Base-by-base conservation (phyloP, 2,329 filamentous ascomycete species). In the Aspergillus ochraceus region DNA sequence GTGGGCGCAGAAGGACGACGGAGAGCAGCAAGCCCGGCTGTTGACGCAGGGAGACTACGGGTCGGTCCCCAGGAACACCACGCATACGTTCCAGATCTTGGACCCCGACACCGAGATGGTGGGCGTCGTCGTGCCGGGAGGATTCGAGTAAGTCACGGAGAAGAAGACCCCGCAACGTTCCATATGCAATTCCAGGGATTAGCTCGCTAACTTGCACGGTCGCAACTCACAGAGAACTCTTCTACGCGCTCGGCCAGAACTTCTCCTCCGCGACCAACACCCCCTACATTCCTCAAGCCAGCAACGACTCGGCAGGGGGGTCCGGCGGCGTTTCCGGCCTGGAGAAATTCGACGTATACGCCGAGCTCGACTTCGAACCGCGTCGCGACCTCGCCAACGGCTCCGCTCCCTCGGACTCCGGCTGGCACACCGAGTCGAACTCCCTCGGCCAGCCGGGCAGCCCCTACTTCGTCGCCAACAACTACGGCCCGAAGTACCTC, bases 81-180 rank as follows among this genome's bases (percentile, higher is more conserved):
- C 77, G 1, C 81, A 82, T 60, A 80, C 79, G 3, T 82, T 82
- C 70, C 78, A 81, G 64, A 71, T 81, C 17, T 64, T 80, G 12
- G 80, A 82, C 56, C 79, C 79, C 0, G 78, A 81, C 62, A 81
- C 79, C 4, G 76, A 82, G 62, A 74, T 83, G 66, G 72, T 78
- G 1, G 80, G 80, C 2, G 72, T 80, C 0, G 77, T 82, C 50
- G 70, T 73, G 8, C 80, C 80, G 2, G 79, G 81, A 32, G 80
- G 79, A n/a, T 82, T 83, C 54, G 80, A 83, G 71, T 75, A 71
- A 50, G 67, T 69, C 10, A 9, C 26, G 2, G 26, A 29, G 26
- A 29, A 9, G 26, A 1, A 29, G 26, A 9, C 26, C 26, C 26
- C 9, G 8, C 6, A 0, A 29, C 8, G 49, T 29, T 6, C 29